Percentiles rank a stretch among this genome's conserved stretches.
These are phyloP conservation scores for Colletotrichum sp. DNA, from an alignment of 2,329 filamentous ascomycete species.

Conservation along the genomic window DNA sequence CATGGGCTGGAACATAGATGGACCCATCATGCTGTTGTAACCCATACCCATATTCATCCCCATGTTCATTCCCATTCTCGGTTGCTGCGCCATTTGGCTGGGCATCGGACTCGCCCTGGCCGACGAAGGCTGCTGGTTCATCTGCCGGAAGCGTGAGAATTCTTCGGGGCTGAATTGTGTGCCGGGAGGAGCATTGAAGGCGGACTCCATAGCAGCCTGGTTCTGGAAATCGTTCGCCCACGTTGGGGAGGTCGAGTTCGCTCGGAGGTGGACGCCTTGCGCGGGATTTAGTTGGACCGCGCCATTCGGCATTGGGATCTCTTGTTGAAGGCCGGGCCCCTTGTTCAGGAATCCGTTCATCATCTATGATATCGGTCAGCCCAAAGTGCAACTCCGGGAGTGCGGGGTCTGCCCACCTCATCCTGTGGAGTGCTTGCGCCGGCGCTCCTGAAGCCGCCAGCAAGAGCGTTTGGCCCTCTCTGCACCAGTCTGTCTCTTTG, in stretches of 20 bases:
- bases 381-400: not conserved
- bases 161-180: slow-evolving; percentile 80
- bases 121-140: slow-evolving; percentile 60
- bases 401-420: slow-evolving; percentile 54
- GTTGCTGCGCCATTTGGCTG: slow-evolving; percentile 51
- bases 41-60: slow-evolving; percentile 61
- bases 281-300: slow-evolving; percentile 52
- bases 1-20: slow-evolving; percentile 60
- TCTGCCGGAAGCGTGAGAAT: slow-evolving; percentile 85
- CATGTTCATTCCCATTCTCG: slow-evolving; percentile 53
- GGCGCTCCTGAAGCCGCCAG: slow-evolving; percentile 79
- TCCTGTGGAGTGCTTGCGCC: slow-evolving; percentile 75
- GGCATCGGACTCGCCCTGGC: slow-evolving; percentile 66
- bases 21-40: slow-evolving; percentile 61
- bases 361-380: slow-evolving; percentile 61
- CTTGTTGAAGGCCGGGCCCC: slow-evolving; percentile 62
- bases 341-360: slow-evolving; percentile 94
- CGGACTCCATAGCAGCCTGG: slow-evolving; percentile 74
- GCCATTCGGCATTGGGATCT: slow-evolving; percentile 56
- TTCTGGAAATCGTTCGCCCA: slow-evolving; percentile 60
- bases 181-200: slow-evolving; percentile 64
- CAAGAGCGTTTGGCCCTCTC: slow-evolving; percentile 70
- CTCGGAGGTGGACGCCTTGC: slow-evolving; percentile 58
- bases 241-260: slow-evolving; percentile 58
- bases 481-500: slow-evolving; percentile 89